Percentiles rank a stretch among this genome's conserved stretches.
phyloP scores from a whole-genome alignment of 768 basidiomycete genomes.

The Suillus occidentalis region DNA sequence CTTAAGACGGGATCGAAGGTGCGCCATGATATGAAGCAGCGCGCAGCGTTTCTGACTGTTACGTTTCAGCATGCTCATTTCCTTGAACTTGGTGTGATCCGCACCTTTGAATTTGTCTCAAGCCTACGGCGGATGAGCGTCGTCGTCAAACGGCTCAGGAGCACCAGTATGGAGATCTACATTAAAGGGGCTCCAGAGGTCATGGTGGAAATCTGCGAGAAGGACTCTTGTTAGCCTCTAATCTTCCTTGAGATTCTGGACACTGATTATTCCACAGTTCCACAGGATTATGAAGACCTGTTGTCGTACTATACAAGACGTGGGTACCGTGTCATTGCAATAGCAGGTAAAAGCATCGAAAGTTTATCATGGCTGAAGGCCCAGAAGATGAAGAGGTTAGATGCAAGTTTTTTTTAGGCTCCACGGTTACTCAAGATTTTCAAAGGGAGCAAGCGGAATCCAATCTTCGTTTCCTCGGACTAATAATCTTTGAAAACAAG shows the following conservation, averaged over 20 bases:
- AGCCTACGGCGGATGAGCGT: slow-evolving; percentile 95
- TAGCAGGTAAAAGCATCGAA: slow-evolving; percentile 94
- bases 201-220: slow-evolving; percentile 93
- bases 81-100: slow-evolving; percentile 92
- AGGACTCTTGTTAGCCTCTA: slow-evolving; percentile 71
- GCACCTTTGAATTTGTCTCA: slow-evolving; percentile 96
- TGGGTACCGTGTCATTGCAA: slow-evolving; percentile 96
- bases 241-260: slow-evolving; percentile 14
- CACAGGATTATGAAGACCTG: slow-evolving; percentile 93
- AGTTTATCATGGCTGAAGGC: slow-evolving; percentile 96
- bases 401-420: not conserved
- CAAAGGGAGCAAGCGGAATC: slow-evolving; percentile 92
- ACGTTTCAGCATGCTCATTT: slow-evolving; percentile 85
- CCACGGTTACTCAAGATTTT: slow-evolving; percentile 5
- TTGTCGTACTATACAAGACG: slow-evolving; percentile 95
- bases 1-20: slow-evolving; percentile 82
- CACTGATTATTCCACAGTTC: slow-evolving; percentile 54
- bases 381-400: slow-evolving; percentile 90
- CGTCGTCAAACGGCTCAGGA: slow-evolving; percentile 92
- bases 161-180: slow-evolving; percentile 94
- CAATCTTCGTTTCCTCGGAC: slow-evolving; percentile 84
- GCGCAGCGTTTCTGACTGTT: slow-evolving; percentile 6
- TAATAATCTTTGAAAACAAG: slow-evolving; percentile 98
- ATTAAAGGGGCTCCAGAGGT: slow-evolving; percentile 99
- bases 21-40: slow-evolving; percentile 14